Evolutionary conservation across 2,329 filamentous ascomycete species (phyloP).

Genomic region (Phialophora macrospora): DNA sequence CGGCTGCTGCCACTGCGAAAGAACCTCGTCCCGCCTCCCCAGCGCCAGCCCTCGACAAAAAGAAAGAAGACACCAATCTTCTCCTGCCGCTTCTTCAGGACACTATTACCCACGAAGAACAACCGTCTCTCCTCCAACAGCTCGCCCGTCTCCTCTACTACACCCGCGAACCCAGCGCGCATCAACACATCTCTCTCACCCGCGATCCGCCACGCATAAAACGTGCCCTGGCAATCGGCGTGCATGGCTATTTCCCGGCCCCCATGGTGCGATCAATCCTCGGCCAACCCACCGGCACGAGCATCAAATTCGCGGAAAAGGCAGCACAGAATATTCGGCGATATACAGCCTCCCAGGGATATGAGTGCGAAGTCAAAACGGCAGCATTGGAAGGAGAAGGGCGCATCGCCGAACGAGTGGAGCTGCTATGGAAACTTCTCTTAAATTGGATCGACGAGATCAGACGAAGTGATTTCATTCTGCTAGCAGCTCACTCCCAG

Average conservation of each 20-base stretch:
- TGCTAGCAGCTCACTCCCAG: slow-evolving; percentile 94
- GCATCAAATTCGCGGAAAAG: slow-evolving; percentile 87
- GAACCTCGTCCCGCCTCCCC: slow-evolving; percentile 35
- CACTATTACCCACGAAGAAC: slow-evolving; percentile 52
- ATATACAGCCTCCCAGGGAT: slow-evolving; percentile 78
- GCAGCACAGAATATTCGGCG: slow-evolving; percentile 80
- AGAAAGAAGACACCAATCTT: slow-evolving; percentile 50
- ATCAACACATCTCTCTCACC: slow-evolving; percentile 73
- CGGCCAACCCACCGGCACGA: slow-evolving; percentile 93
- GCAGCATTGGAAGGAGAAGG: slow-evolving; percentile 94
- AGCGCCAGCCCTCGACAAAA: slow-evolving; percentile 35
- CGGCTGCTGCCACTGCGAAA: slow-evolving; percentile 1
- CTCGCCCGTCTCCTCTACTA: slow-evolving; percentile 53
- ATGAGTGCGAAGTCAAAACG: slow-evolving; percentile 83
- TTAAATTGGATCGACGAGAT: slow-evolving; percentile 95
- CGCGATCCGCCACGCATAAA: slow-evolving; percentile 73
- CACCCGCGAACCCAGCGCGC: slow-evolving; percentile 59
- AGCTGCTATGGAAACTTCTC: slow-evolving; percentile 90
- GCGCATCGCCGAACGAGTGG: slow-evolving; percentile 84
- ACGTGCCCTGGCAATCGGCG: slow-evolving; percentile 87
- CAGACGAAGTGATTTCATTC: slow-evolving; percentile 81
- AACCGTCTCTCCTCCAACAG: slow-evolving; percentile 69
- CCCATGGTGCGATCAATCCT: slow-evolving; percentile 85
- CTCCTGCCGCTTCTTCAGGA: slow-evolving; percentile 55
- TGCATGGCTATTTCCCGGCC: slow-evolving; percentile 93